Conservation (phyloP, 2,329 filamentous ascomycete species). For the Metarhizium rileyi region DNA sequence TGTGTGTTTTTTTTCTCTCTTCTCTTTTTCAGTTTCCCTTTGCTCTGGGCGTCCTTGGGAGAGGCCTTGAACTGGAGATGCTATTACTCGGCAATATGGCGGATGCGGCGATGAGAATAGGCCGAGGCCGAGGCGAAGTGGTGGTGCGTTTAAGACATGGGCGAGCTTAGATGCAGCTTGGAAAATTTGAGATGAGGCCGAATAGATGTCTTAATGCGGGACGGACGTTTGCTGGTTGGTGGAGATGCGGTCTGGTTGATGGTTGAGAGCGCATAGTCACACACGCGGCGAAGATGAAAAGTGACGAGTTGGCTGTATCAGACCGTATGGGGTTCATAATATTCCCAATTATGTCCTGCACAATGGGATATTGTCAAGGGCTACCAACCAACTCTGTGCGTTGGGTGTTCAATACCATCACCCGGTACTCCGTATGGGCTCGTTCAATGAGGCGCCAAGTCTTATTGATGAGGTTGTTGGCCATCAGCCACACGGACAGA, state of each 20-base stretch:
- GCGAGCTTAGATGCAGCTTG: not conserved
- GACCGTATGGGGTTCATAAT: no score
- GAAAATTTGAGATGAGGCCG: not conserved
- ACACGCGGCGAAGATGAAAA: no score
- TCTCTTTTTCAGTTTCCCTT: no score
- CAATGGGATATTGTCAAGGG: no score
- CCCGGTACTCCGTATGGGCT: not conserved
- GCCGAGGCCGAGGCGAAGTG: no score
- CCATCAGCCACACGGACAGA: not conserved
- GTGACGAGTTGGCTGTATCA: no score
- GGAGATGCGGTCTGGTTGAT: no score
- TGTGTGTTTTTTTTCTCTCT: not conserved
- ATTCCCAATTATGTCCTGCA: no score
- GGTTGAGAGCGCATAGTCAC: no score
- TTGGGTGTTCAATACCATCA: not conserved
- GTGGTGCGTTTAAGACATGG: not conserved
- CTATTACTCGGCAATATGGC: not conserved
- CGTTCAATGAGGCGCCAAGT: not conserved
- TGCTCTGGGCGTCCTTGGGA: not conserved
- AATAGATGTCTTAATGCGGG: not conserved
- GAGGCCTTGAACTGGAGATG: not conserved
- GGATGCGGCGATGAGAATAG: not conserved
- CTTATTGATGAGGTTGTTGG: not conserved
- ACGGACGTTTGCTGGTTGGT: not conserved
- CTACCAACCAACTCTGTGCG: not conserved